Conservation (phyloP, 2,329 filamentous ascomycete genomes). For the Ophiognomonia clavigignenti-juglandacearum region DNA sequence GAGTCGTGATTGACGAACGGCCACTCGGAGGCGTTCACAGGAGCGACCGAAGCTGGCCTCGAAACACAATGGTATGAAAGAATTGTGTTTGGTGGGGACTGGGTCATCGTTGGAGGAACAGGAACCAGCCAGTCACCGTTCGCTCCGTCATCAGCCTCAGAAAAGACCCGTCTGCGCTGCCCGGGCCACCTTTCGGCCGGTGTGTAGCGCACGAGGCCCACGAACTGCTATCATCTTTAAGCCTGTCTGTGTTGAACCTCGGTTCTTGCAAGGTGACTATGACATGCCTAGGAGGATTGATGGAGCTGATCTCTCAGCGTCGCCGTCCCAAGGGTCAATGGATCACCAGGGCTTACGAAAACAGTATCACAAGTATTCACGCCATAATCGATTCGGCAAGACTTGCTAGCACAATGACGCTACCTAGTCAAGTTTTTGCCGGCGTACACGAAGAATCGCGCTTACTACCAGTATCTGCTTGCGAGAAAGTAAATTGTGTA, state of each 20-base stretch:
- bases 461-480: too few species aligned
- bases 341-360: neutral
- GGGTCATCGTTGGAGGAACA: neutral
- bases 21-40: neutral
- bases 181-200: too few species aligned
- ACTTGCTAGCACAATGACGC: slow-evolving; percentile 7
- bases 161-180: too few species aligned
- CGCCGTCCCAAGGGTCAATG: too few species aligned
- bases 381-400: slow-evolving; percentile 1
- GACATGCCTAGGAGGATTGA: too few species aligned
- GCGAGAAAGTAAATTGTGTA: slow-evolving; percentile 2
- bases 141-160: too few species aligned
- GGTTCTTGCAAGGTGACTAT: too few species aligned
- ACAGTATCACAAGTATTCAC: slow-evolving; percentile 3
- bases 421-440: neutral
- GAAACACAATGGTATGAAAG: slow-evolving; percentile 5
- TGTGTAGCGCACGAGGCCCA: too few species aligned
- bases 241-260: too few species aligned
- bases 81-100: slow-evolving; percentile 2
- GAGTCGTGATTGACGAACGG: neutral
- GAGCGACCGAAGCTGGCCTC: neutral
- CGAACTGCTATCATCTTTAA: too few species aligned
- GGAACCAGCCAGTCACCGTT: too few species aligned
- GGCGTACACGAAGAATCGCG: neutral
- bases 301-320: too few species aligned